Base-by-base conservation (phyloP, 192 early-diverging fungal genomes). In the Entomortierella lignicola region DNA sequence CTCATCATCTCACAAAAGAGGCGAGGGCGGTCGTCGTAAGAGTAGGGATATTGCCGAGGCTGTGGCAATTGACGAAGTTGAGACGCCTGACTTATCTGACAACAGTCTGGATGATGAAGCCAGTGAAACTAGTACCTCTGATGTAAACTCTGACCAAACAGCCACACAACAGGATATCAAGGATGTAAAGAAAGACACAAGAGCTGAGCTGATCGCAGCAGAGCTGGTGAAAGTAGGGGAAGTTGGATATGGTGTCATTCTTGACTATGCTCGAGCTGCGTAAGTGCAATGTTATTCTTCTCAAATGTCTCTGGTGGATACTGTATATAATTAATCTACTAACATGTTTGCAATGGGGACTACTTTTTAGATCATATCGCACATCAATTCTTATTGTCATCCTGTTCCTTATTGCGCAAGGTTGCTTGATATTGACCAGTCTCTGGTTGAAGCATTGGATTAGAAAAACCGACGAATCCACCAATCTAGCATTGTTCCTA, bases 371-470 rank as follows among this genome's bases (percentile, higher is more conserved):
- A 7, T 66, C 71, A 1, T 57, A 59, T 43, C 59, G 51, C 23
- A 79, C 66, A n/a, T 82, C 88, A 0, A 47, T 52, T 26, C 11
- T 89, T 17, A 93, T 90, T 66, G 51, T 84, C 8, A 10, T 74
- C 27, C 82, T 88, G 8, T 84, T 87, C 63, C 23, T 87, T 18
- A 50, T 77, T 8, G 82, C 82, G 12, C 83, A 85, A 39, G 32
- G 84, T 37, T 82, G 84, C 64, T 82, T 85, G 26, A 82, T 88
- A 8, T 29, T 65, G 0, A 83, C 84, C 11, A 88, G 85, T 59
- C 72, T 89, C 62, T 89, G 88, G 88, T 82, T 89, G 56, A 89
- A 85, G 73, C 71, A 88, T 67, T 87, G 88, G 86, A 83, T 85
- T 20, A 75, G 80, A 18, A 62, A 80, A 0, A 85, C 82, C 37